These are phyloP conservation scores for Colletotrichum camelliae DNA, from an alignment of 2,329 filamentous ascomycete genomes.

Conservation along the genomic window DNA sequence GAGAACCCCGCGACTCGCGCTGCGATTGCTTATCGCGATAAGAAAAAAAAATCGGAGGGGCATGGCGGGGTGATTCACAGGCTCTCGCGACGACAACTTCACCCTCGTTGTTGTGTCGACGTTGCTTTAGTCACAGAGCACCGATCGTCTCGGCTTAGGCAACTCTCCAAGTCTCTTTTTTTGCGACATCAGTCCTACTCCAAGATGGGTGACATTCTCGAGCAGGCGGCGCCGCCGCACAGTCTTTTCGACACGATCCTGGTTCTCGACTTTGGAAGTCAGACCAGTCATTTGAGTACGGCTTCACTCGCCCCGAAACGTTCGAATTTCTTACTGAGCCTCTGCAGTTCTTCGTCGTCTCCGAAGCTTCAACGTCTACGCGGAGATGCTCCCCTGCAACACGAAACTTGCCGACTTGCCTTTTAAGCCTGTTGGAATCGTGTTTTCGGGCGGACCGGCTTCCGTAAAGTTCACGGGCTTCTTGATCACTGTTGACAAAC, in stretches of 20 bases:
- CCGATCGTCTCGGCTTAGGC: neutral
- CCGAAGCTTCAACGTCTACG: constrained; percentile 80
- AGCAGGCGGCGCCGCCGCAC: constrained; percentile 37
- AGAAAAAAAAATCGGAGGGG: neutral
- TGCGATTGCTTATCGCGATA: neutral
- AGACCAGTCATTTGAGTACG: neutral
- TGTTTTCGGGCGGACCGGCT: constrained; percentile 51
- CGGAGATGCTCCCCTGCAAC: constrained; percentile 88
- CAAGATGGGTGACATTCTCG: constrained; percentile 1
- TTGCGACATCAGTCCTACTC: neutral
- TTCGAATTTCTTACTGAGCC: constrained; percentile 32
- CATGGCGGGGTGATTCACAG: neutral
- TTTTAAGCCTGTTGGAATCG: constrained; percentile 85
- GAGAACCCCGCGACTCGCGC: neutral
- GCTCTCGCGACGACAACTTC: neutral
- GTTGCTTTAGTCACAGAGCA: neutral
- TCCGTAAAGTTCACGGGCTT: neutral
- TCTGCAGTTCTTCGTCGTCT: constrained; percentile 67
- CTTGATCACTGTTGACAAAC: neutral
- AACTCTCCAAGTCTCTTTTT: neutral
- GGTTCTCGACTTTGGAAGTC: constrained; percentile 68
- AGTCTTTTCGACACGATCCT: constrained; percentile 63
- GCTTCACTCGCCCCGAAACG: constrained; percentile 73
- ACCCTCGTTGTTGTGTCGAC: neutral
- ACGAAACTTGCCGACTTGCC: constrained; percentile 78